Percentiles rank a stretch among this genome's conserved stretches.
These are phyloP conservation scores for Monosporascus sp. DNA, from an alignment of 2,329 filamentous ascomycete genomes.

Conservation along the genomic window DNA sequence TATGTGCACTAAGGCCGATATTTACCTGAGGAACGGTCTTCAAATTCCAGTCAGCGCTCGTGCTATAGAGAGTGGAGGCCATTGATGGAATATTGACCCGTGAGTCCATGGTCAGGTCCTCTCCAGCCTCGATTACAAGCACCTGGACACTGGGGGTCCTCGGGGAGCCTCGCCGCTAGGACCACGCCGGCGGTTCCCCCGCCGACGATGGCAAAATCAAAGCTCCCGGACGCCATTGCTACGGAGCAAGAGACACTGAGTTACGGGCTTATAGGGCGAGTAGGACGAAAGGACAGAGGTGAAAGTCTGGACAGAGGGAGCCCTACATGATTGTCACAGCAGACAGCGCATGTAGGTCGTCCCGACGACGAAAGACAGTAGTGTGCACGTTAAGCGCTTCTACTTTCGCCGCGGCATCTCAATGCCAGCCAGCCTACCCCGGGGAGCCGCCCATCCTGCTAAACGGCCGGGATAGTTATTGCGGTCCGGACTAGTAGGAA, in stretches of 20 bases:
- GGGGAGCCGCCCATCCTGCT: no score
- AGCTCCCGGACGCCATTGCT: background rate
- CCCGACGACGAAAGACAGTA: no score
- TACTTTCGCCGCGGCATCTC: no score
- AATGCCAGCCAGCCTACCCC: no score
- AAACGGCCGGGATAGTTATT: no score
- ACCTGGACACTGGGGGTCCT: background rate
- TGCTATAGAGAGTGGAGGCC: background rate
- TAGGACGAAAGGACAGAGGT: no score
- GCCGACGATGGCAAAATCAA: constrained; percentile 4
- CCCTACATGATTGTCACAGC: no score
- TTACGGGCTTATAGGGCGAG: no score
- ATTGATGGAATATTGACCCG: background rate
- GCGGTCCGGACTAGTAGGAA: no score
- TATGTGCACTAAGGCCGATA: background rate
- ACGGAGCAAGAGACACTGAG: background rate
- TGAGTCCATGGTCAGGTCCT: background rate
- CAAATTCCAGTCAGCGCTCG: background rate
- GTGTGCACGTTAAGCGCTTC: no score
- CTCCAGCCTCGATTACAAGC: constrained; percentile 4
- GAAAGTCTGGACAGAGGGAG: no score
- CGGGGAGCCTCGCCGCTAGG: constrained; percentile 1
- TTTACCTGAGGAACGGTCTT: constrained; percentile 2
- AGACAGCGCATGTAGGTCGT: no score
- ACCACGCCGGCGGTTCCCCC: constrained; percentile 3